Percentiles rank a stretch among this genome's conserved stretches.
phyloP scores from a whole-genome alignment of 176 grass and related monocot species.

The Oryza meridionalis region DNA sequence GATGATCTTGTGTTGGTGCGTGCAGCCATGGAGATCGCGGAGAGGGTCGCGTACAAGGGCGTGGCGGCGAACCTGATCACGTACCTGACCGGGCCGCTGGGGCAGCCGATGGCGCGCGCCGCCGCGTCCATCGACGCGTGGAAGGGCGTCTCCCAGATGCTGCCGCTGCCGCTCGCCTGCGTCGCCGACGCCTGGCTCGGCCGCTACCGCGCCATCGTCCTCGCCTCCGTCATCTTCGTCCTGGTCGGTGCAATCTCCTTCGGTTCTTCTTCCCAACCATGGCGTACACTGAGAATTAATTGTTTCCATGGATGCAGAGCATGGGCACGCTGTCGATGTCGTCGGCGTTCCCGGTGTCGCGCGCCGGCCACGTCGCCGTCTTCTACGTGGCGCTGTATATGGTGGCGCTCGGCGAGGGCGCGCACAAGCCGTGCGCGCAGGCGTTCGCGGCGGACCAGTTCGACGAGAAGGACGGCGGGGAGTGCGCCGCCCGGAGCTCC shows the following conservation, averaged over 20 bases:
- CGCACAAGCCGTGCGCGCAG: conserved; percentile 68
- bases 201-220: conserved; percentile 52
- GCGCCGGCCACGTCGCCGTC: conserved; percentile 41
- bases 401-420: conserved; percentile 64
- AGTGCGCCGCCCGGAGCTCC: conserved; percentile 57
- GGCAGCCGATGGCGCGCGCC: conserved; percentile 54
- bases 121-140: conserved; percentile 65
- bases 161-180: conserved; percentile 58
- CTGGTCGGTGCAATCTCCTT: conserved; percentile 35
- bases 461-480: conserved; percentile 52
- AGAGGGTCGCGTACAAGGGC: conserved; percentile 60
- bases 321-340: conserved; percentile 64
- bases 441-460: conserved; percentile 71
- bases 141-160: conserved; percentile 61
- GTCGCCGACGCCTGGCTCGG: conserved; percentile 72
- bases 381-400: conserved; percentile 77
- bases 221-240: conserved; percentile 61
- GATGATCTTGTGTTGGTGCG: background rate
- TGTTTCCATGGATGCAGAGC: conserved; percentile 25
- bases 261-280: too few relatives aligned
- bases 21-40: conserved; percentile 60
- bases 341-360: conserved; percentile 32
- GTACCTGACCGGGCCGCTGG: conserved; percentile 65
- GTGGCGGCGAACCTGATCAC: conserved; percentile 62
- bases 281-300: background rate